Base-by-base conservation (phyloP, 1,284 basidiomycete species). In the Microstroma glucosiphilum region DNA sequence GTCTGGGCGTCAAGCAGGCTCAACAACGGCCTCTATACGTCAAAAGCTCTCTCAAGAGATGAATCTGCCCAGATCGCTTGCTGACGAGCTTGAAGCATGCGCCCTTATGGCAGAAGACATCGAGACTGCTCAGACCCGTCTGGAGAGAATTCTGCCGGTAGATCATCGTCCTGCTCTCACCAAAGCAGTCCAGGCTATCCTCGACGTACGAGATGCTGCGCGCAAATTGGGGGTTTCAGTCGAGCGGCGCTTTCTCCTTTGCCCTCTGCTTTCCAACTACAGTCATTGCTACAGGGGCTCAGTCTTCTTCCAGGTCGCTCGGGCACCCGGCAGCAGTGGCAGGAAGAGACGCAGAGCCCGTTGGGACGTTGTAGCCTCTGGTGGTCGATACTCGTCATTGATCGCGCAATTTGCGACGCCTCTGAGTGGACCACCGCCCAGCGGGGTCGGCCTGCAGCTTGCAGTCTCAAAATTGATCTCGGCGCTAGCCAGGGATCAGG, bases 311-410 rank as follows among this genome's bases (percentile, higher is more conserved):
- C 88, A 90, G 69, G 86, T 91, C 1, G 86, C 87, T 2, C 83
- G 85, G 61, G 62, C 63, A 2, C 84, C 83, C 55, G 85, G 83
- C 67, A 89, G 51, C 51, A 54, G 26, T 55, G 85, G 83, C 67
- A 89, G 51, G 8, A 54, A 54, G 21, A 54, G 26, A 25, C n/a
- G 51, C 13, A 19, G 51, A 23, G 51, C 87, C 74, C 84, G 84
- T 23, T 82, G 83, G 1, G 90, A 92, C 64, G 83, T 91, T 13
- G 83, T 92, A 23, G 90, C 76, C 1, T 85, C 85, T 4, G 90
- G 89, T 60, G 91, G 91, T 68, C 83, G 90, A 63, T 92, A 92
- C 69, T 89, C 92, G 73, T 83, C 83, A 59, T 79, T 91, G 40
- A 87, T 92, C 65, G 76, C 83, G 15, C 84, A 84, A 21, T 87